These are phyloP conservation scores for Ajuga reptans DNA, from an alignment of 305 asterid species.

Conservation along the genomic window DNA sequence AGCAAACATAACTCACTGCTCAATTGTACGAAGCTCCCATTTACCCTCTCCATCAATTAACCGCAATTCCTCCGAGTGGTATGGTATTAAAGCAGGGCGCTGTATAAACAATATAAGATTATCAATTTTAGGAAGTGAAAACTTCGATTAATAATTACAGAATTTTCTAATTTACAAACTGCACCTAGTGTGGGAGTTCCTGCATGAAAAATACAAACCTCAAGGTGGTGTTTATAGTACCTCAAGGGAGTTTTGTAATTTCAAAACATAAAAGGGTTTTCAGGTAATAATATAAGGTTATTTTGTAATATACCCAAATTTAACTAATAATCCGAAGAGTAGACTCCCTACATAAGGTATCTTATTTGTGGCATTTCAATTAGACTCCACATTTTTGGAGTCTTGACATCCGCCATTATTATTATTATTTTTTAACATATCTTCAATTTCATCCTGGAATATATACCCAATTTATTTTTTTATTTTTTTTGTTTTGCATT, in stretches of 20 bases:
- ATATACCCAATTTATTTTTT: too few relatives aligned
- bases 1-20: conserved; percentile 37
- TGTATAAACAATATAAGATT: conserved; percentile 23
- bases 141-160: neutral
- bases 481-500: too few relatives aligned
- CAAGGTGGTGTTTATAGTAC: neutral
- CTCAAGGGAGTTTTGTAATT: neutral
- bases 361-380: too few relatives aligned
- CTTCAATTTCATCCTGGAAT: too few relatives aligned
- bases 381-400: too few relatives aligned
- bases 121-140: neutral
- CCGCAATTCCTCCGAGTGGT: conserved; percentile 82
- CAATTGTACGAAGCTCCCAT: conserved; percentile 90
- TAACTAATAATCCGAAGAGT: neutral
- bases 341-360: too few relatives aligned
- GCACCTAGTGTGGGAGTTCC: neutral
- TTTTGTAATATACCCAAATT: neutral
- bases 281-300: neutral
- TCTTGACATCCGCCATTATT: too few relatives aligned
- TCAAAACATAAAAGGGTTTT: neutral
- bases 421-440: too few relatives aligned
- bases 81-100: conserved; percentile 98
- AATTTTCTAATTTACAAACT: neutral
- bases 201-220: neutral
- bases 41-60: conserved; percentile 96